These are phyloP conservation scores for Yamadazyma spencermartinsiae DNA, from an alignment of 1,139 yeast species.

Conservation along the genomic window DNA sequence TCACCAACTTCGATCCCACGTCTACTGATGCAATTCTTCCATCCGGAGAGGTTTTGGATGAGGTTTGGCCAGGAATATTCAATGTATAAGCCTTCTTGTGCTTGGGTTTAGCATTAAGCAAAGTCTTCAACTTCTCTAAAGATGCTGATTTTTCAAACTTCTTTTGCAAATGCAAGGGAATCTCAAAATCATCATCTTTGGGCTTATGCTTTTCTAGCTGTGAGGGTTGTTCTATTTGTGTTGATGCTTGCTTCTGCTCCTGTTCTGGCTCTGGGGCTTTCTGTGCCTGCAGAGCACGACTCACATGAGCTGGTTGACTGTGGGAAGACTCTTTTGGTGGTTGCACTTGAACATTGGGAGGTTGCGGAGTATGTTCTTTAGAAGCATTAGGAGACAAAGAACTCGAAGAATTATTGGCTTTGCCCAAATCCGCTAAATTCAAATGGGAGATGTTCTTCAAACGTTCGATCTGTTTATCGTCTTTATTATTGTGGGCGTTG, in stretches of 20 bases:
- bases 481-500: slow-evolving; percentile 5
- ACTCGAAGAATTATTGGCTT: slow-evolving; percentile 8
- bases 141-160: slow-evolving; percentile 44
- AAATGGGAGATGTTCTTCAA: slow-evolving; percentile 46
- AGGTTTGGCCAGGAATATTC: slow-evolving; percentile 91
- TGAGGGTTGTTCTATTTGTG: neutral
- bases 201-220: neutral
- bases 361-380: slow-evolving; percentile 1
- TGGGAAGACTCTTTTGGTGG: neutral
- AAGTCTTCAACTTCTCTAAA: slow-evolving; percentile 38
- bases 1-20: slow-evolving; percentile 80
- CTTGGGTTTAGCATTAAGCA: slow-evolving; percentile 40
- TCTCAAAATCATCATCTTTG: slow-evolving; percentile 11
- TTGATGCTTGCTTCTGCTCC: neutral
- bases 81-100: slow-evolving; percentile 69
- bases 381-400: slow-evolving; percentile 13
- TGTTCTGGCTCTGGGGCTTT: slow-evolving; percentile 2
- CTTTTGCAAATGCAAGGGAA: slow-evolving; percentile 36
- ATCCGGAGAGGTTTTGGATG: slow-evolving; percentile 79
- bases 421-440: slow-evolving; percentile 35
- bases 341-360: neutral
- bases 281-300: neutral
- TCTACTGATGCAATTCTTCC: slow-evolving; percentile 73
- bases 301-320: neutral
- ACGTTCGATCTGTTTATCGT: slow-evolving; percentile 14